phyloP scores from a whole-genome alignment of 2,329 filamentous ascomycete species.

The Monascus ruber region DNA sequence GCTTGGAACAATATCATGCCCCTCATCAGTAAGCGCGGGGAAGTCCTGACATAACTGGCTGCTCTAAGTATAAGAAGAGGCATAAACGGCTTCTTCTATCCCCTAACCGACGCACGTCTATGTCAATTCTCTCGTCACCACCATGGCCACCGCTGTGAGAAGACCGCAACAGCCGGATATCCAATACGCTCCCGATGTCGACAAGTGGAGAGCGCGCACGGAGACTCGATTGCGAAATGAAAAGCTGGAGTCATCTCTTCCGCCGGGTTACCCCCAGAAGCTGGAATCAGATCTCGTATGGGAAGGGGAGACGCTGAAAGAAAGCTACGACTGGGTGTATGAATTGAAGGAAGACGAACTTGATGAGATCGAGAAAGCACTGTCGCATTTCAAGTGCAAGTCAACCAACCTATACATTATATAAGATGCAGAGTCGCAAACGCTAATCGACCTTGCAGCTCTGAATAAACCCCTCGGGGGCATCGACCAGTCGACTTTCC shows the following conservation, averaged over 20 bases:
- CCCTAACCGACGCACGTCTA: too few species aligned
- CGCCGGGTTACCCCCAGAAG: conserved; percentile 30
- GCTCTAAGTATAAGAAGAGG: too few species aligned
- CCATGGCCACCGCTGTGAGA: background rate
- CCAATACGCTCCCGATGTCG: conserved; percentile 15
- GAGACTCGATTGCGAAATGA: conserved; percentile 12
- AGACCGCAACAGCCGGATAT: conserved; percentile 17
- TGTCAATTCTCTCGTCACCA: background rate
- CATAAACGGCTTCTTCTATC: too few species aligned
- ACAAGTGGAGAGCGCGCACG: conserved; percentile 14
- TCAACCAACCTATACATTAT: background rate
- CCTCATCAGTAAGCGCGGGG: too few species aligned
- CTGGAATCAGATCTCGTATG: conserved; percentile 36
- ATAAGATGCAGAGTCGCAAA: conserved; percentile 2
- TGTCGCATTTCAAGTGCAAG: conserved; percentile 32
- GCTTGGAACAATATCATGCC: too few species aligned
- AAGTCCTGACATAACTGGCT: too few species aligned
- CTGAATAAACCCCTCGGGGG: conserved; percentile 22
- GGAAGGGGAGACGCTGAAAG: conserved; percentile 31
- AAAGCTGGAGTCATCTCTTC: conserved; percentile 16
- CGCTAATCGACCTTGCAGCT: conserved; percentile 8
- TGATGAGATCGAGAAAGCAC: conserved; percentile 32
- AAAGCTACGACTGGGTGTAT: conserved; percentile 32
- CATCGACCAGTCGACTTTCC: conserved; percentile 37
- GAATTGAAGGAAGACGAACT: conserved; percentile 26